These are phyloP conservation scores for Cladophialophora carrionii DNA, from an alignment of 2,329 filamentous ascomycete genomes.

Conservation along the genomic window DNA sequence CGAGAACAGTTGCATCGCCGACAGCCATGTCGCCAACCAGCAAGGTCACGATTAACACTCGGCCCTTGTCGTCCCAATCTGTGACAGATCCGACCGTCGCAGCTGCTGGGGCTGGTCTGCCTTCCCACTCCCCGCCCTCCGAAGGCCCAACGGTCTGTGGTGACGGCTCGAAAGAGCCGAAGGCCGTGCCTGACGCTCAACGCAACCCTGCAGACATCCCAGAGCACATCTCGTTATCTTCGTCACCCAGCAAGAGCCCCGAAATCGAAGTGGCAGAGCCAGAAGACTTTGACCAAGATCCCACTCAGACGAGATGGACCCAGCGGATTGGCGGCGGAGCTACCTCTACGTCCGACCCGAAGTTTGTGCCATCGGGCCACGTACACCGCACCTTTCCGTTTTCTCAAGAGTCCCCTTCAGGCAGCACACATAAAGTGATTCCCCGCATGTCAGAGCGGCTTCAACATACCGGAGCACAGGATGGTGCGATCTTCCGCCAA, in stretches of 20 bases:
- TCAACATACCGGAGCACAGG: slow-evolving; percentile 27
- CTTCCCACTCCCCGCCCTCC: slow-evolving; percentile 13
- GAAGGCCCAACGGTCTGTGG: slow-evolving; percentile 12
- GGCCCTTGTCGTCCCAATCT: slow-evolving; percentile 37
- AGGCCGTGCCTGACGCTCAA: neutral
- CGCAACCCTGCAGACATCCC: slow-evolving; percentile 22
- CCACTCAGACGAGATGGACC: slow-evolving; percentile 51
- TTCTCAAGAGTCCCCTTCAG: slow-evolving; percentile 24
- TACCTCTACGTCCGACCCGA: slow-evolving; percentile 1
- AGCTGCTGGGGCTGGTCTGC: slow-evolving; percentile 11
- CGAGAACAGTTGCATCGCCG: slow-evolving; percentile 36
- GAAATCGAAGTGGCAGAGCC: slow-evolving; percentile 55
- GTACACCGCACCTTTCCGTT: slow-evolving; percentile 35
- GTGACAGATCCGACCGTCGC: slow-evolving; percentile 25
- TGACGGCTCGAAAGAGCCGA: slow-evolving; percentile 17
- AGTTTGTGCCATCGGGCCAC: slow-evolving; percentile 23
- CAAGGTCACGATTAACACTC: slow-evolving; percentile 54
- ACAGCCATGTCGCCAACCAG: slow-evolving; percentile 46
- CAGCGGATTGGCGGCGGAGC: slow-evolving; percentile 42
- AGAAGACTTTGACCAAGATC: slow-evolving; percentile 55
- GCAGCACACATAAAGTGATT: slow-evolving; percentile 30
- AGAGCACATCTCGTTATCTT: slow-evolving; percentile 48
- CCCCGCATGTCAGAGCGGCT: slow-evolving; percentile 28
- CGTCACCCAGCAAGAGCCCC: slow-evolving; percentile 51
- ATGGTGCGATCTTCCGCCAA: slow-evolving; percentile 41